Conservation (phyloP, 1,284 basidiomycete species). For the Coniferiporia weirii region DNA sequence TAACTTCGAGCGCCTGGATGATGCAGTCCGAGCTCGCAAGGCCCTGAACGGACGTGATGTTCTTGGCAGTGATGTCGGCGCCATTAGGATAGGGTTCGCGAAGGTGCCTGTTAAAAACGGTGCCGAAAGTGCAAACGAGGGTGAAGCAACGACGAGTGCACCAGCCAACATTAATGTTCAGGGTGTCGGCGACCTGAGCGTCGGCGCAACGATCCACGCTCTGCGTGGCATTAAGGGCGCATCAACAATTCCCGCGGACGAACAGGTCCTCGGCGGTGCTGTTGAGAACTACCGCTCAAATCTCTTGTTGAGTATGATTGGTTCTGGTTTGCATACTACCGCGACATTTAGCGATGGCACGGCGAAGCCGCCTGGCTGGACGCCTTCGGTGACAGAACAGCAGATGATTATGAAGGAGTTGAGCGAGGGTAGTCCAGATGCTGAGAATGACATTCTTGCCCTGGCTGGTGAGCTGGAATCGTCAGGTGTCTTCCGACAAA, state of each 20-base stretch:
- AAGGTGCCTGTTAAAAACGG: constrained; percentile 89
- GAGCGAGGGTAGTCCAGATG: constrained; percentile 69
- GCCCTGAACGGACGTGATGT: constrained; percentile 94
- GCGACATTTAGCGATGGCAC: constrained; percentile 48
- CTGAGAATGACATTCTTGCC: constrained; percentile 77
- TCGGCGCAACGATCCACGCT: constrained; percentile 82
- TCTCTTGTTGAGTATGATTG: constrained; percentile 85
- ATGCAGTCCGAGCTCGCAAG: constrained; percentile 91
- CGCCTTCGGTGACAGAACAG: constrained; percentile 76
- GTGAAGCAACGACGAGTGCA: constrained; percentile 24
- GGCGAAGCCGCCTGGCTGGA: constrained; percentile 56
- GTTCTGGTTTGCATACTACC: constrained; percentile 70
- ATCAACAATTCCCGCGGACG: constrained; percentile 81
- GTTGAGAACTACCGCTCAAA: constrained; percentile 95
- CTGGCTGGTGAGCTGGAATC: constrained; percentile 62
- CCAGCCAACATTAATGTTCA: constrained; percentile 47
- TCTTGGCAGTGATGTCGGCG: constrained; percentile 90
- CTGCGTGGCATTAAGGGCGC: constrained; percentile 82
- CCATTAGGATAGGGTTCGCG: constrained; percentile 94
- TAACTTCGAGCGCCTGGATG: constrained; percentile 96
- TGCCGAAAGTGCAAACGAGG: constrained; percentile 64
- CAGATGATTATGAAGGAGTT: constrained; percentile 96
- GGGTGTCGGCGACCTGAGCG: constrained; percentile 75
- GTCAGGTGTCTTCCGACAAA: constrained; percentile 9
- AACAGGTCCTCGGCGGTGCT: constrained; percentile 84